Evolutionary conservation across 352 stramenopile species (phyloP), one percentile per base, ranked within the genome.

Genomic region (Halophytophthora batemanensis): DNA sequence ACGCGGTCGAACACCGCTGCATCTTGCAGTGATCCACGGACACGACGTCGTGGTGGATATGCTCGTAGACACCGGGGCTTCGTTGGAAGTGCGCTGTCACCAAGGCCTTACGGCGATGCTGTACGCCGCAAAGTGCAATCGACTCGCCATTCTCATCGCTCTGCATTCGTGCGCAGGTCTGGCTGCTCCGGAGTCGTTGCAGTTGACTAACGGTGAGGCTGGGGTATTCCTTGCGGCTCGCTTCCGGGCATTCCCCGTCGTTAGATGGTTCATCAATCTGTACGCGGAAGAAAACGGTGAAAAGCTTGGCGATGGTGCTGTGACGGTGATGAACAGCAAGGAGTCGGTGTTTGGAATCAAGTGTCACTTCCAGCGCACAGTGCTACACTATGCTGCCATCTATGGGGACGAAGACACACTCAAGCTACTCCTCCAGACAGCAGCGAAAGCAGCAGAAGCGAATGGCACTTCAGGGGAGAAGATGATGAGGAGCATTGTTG

Each of bases 341-440:
- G 2, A 8, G 3, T 35, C 21, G 17, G 10, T 58, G 8, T 31
- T 53, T 14, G 14, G 12, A 3, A 51, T 77, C 3, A 49, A 44
- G 2, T 80, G 76, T 37, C 29, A 23, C 6, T 50, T 61, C 10
- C 36, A 51, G n/a, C 66, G 64, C 7, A 70, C 69, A 17, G 22
- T 87, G 17, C 43, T 85, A 21, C 77, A 87, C 25, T 86, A 84
- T 34, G 61, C 69, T 17, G 53, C 74, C 2, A 57, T 77, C 1
- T 64, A 52, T 37, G 77, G 77, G 10, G 71, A 87, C 40, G 48
- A 64, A 11, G 57, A 72, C 42, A 63, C 54, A 43, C 39, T 65
- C 33, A 48, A 37, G 2, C 55, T 59, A 45, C 33, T 67, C 12
- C 15, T 48, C 10, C 58, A 65, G 22, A 7, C 5, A 11, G 17